Base-by-base conservation (phyloP, 179 eudicot genomes). In the Spinacia oleracea region DNA sequence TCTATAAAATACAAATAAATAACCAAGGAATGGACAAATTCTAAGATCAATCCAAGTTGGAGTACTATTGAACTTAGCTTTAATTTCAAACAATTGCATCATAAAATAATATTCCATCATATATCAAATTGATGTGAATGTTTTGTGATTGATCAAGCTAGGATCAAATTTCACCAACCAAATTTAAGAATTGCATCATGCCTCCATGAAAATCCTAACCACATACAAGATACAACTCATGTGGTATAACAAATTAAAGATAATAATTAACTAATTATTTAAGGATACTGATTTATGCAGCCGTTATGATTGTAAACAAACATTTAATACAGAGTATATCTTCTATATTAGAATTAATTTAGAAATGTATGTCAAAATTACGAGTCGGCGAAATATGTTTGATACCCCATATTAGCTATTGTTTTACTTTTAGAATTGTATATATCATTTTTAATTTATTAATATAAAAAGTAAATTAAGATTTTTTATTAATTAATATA, bases 141-240 rank as follows among this genome's bases (percentile, higher is more conserved):
- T 38, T 67, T 35, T 32, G 23, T 31, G 32, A 50, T 50, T 64
- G 12, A 16, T 2, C 43, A 40, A 75, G 56, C 11, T 38, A 46
- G 51, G 45, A 58, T n/a, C 9, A 56, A 70, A 70, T 23, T 4
- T 46, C 62, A 65, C 72, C 70, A 64, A 76, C 60, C 58, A 48
- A 60, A 29, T 43, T 65, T 59, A 59, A 48, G 4, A 63, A 63
- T 3, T 14, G 9, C 40, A 3, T 31, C 15, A 23, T 50, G 25
- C 15, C 51, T n/a, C 38, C 50, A 48, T 65, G 9, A 48, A 31
- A 9, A 29, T 46, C 40, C 70, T 34, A 46, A n/a, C 72, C 79
- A 76, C 79, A 65, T 32, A 76, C 21, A 48, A 76, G 72, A 65
- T 32, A 76, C 21, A 48, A 48, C 58, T 46, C 67, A 68, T 51